These are phyloP conservation scores for Leptographium radiaticola DNA, from an alignment of 2,329 filamentous ascomycete species.

Conservation along the genomic window DNA sequence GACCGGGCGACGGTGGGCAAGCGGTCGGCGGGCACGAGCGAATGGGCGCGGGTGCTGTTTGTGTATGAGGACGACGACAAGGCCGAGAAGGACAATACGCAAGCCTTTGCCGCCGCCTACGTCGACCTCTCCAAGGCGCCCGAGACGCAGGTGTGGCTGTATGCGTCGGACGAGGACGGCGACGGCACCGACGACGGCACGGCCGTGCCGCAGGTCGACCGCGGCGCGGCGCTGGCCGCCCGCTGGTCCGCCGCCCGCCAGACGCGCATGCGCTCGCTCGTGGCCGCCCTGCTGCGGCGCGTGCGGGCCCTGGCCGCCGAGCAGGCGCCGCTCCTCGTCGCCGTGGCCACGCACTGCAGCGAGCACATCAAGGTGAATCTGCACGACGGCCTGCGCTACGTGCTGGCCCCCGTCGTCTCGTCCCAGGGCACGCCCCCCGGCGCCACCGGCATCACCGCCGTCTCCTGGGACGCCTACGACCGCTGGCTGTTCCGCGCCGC, in stretches of 20 bases:
- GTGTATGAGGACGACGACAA: slow-evolving; percentile 14
- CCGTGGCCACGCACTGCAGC: slow-evolving; percentile 8
- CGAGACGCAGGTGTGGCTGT: slow-evolving; percentile 55
- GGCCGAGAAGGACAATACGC: slow-evolving; percentile 7
- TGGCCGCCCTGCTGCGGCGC: slow-evolving; percentile 17
- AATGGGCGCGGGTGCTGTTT: slow-evolving; percentile 29
- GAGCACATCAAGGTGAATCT: slow-evolving; percentile 26
- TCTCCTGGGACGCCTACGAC: slow-evolving; percentile 27
- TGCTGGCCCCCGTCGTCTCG: slow-evolving; percentile 12
- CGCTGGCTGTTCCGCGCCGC: slow-evolving; percentile 46
- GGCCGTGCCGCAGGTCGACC: slow-evolving; percentile 7
- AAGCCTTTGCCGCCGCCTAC: slow-evolving; percentile 42
- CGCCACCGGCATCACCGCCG: slow-evolving; percentile 11
- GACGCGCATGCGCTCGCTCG: slow-evolving; percentile 14
- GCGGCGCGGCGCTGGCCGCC: slow-evolving; percentile 12
- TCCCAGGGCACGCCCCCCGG: not conserved
- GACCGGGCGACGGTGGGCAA: slow-evolving; percentile 21
- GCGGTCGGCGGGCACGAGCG: slow-evolving; percentile 22
- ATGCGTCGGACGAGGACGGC: slow-evolving; percentile 34
- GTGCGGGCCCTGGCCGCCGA: slow-evolving; percentile 15
- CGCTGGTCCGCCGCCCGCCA: slow-evolving; percentile 5
- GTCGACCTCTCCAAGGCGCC: slow-evolving; percentile 46
- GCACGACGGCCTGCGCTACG: slow-evolving; percentile 21
- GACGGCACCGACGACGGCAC: slow-evolving; percentile 8
- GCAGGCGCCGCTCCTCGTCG: slow-evolving; percentile 9